Evolutionary conservation across 768 basidiomycete genomes (phyloP).

Genomic region (Sistotremastrum niveocremeum): DNA sequence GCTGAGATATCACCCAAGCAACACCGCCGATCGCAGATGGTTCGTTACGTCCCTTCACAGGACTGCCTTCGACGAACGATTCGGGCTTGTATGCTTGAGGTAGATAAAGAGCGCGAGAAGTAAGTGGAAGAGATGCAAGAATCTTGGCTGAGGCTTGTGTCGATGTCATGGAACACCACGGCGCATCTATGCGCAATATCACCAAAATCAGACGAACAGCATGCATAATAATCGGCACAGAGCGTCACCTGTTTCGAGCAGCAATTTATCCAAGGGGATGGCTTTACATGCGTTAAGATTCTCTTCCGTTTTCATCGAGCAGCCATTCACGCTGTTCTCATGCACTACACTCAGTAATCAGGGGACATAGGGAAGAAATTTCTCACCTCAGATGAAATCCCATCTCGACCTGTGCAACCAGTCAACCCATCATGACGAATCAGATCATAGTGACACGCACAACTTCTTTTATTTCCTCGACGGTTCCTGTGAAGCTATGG

Average conservation of each 20-base stretch:
- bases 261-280: slow-evolving; percentile 44
- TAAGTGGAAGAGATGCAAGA: slow-evolving; percentile 32
- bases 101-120: slow-evolving; percentile 35
- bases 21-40: slow-evolving; percentile 51
- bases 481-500: slow-evolving; percentile 67
- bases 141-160: slow-evolving; percentile 47
- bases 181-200: slow-evolving; percentile 34
- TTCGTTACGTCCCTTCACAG: slow-evolving; percentile 71
- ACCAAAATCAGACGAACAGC: not conserved
- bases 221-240: not conserved
- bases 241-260: slow-evolving; percentile 60
- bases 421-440: not conserved
- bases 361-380: not conserved
- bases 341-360: not conserved
- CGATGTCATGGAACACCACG: slow-evolving; percentile 60
- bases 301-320: slow-evolving; percentile 58
- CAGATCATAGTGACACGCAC: slow-evolving; percentile 23
- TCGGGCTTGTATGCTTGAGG: slow-evolving; percentile 41
- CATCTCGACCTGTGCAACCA: slow-evolving; percentile 42
- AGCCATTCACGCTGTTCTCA: slow-evolving; percentile 48
- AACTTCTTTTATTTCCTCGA: slow-evolving; percentile 48
- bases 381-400: slow-evolving; percentile 52
- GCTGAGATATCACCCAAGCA: slow-evolving; percentile 52
- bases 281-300: slow-evolving; percentile 41
- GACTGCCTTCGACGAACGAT: slow-evolving; percentile 39